Evolutionary conservation across 495 filamentous ascomycete genomes (phyloP), one percentile per base, ranked within the genome.

Genomic region (Penicillium fimorum): DNA sequence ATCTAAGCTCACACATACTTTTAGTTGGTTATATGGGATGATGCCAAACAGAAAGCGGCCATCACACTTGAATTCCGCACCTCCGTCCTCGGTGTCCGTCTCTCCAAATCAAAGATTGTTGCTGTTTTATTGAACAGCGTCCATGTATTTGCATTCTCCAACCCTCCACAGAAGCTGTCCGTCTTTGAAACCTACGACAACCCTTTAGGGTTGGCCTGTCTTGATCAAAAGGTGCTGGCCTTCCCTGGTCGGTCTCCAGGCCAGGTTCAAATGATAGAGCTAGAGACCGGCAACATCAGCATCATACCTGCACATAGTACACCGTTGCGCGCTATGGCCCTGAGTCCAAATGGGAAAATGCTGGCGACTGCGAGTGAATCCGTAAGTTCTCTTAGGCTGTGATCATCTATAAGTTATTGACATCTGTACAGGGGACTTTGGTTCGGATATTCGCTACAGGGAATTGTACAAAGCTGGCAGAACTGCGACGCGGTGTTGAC

Each of bases 241-340:
- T 95, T 97, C 62, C 94, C 93, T 0, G 92, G 91, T 22, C 79
- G 90, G 41, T 91, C 88, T 6, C 74, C 83, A 1, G 94, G 95
- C 22, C 94, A 98, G 60, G 87, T 97, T n/a, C 92, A 96, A 65
- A 69, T 98, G 20, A 88, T 96, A 45, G 88, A 95, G 67, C 69
- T 96, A 37, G 79, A 80, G 25, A 90, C 83, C 4, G 87, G 88
- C 35, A 94, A 90, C 61, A 89, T 97, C 55, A 96, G 87, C 71
- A 96, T 98, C 70, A 89, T 97, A 47, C 93, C 93, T 1, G 94
- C 95, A 2, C 94, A 98, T 70, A 83, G 86, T 25, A 84, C 88
- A 3, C 81, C 87, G 2, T 70, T 98, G 29, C 79, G 87, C 47
- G 90, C 91, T n/a, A 78, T 97, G 66, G 80, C 85, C 33, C 71